A percentile compares a stretch with the other conserved stretches of the same genome.
Evolutionary conservation across 768 basidiomycete genomes (phyloP).

Genomic region (Phanerochaete carnosa): DNA sequence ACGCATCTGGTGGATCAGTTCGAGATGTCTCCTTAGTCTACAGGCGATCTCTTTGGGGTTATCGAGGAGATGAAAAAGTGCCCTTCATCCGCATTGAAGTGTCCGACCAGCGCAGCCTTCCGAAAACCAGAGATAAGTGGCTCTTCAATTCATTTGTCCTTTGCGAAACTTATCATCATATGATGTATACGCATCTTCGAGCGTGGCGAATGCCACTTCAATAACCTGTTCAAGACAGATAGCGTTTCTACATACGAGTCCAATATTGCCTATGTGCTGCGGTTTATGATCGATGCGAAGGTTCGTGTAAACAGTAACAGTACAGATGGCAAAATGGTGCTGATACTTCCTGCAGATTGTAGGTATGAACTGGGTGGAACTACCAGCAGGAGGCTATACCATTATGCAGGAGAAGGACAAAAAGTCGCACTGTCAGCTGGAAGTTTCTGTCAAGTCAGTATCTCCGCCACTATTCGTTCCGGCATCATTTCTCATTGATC

Average conservation of each 20-base stretch:
- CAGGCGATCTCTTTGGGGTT: constrained; percentile 83
- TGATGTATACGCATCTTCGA: constrained; percentile 46
- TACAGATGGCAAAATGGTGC: too few relatives aligned
- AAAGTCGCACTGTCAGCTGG: constrained; percentile 85
- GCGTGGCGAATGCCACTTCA: constrained; percentile 47
- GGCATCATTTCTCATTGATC: neutral
- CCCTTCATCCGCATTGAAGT: constrained; percentile 86
- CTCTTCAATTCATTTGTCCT: constrained; percentile 20
- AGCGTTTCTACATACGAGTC: constrained; percentile 82
- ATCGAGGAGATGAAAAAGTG: constrained; percentile 72
- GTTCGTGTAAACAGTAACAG: constrained; percentile 32
- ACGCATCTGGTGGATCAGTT: constrained; percentile 38
- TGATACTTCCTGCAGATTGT: constrained; percentile 57
- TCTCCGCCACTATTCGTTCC: neutral
- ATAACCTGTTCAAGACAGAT: constrained; percentile 41
- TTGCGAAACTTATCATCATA: constrained; percentile 4
- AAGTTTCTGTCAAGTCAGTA: constrained; percentile 70
- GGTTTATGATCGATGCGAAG: constrained; percentile 98
- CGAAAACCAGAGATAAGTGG: constrained; percentile 89
- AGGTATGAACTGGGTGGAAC: constrained; percentile 99
- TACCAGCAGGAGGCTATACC: constrained; percentile 79
- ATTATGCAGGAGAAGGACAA: constrained; percentile 54
- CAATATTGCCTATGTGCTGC: constrained; percentile 85
- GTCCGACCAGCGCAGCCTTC: constrained; percentile 67
- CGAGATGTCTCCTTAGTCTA: constrained; percentile 53